phyloP scores from a whole-genome alignment of 2,329 filamentous ascomycete species.

The Talaromyces marneffei region DNA sequence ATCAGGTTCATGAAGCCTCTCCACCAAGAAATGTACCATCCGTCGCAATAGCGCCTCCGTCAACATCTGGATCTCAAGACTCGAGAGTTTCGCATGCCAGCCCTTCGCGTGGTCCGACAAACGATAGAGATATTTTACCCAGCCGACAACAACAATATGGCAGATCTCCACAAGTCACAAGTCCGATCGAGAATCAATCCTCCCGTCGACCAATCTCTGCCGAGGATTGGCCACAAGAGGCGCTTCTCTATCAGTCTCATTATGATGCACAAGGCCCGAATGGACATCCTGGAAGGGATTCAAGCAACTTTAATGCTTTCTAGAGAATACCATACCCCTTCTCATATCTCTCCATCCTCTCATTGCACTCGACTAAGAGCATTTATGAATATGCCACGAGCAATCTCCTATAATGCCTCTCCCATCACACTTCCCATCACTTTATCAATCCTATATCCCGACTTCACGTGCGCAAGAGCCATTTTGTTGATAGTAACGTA shows the following conservation, averaged over 20 bases:
- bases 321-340: background rate
- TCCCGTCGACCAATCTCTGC: slow-evolving; percentile 13
- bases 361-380: background rate
- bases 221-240: slow-evolving; percentile 37
- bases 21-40: slow-evolving; percentile 12
- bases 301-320: background rate
- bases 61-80: slow-evolving; percentile 18
- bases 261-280: slow-evolving; percentile 1
- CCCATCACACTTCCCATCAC: background rate
- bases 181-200: slow-evolving; percentile 14
- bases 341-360: background rate
- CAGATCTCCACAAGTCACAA: slow-evolving; percentile 15
- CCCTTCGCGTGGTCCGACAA: background rate
- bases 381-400: background rate
- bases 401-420: background rate
- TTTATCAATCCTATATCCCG: background rate
- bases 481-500: background rate
- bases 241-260: slow-evolving; percentile 33
- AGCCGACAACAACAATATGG: slow-evolving; percentile 27
- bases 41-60: slow-evolving; percentile 15
- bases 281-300: background rate
- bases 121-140: slow-evolving; percentile 21
- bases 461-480: background rate
- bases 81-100: slow-evolving; percentile 16
- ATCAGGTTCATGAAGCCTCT: background rate